These are phyloP conservation scores for Sporobolomyces pararoseus DNA, from an alignment of 768 basidiomycete species.

Conservation along the genomic window DNA sequence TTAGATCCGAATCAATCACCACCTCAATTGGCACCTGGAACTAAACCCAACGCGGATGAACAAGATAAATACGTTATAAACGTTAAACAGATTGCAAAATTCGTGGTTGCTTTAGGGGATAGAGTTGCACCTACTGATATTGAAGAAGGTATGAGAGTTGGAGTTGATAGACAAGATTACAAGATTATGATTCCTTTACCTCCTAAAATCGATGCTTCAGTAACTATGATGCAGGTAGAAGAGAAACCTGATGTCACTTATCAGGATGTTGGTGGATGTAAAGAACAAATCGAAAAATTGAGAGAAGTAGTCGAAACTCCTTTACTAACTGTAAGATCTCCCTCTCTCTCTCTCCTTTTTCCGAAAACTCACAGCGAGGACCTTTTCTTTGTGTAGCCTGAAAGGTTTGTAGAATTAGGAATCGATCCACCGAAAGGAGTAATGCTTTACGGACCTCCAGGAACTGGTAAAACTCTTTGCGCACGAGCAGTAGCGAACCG, in stretches of 20 bases:
- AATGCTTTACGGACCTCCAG: constrained; percentile 88
- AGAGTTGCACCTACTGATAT: constrained; percentile 96
- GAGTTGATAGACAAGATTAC: constrained; percentile 93
- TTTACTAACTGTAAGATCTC: constrained; percentile 70
- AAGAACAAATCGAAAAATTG: constrained; percentile 98
- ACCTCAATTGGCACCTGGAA: constrained; percentile 46
- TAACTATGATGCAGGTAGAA: constrained; percentile 99
- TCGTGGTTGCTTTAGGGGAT: constrained; percentile 94
- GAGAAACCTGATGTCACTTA: constrained; percentile 98
- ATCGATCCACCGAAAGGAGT: constrained; percentile 99
- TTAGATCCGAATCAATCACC: constrained; percentile 47
- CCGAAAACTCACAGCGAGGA: not conserved
- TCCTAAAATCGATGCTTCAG: constrained; percentile 97
- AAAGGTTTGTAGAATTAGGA: constrained; percentile 94
- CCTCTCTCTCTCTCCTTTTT: constrained; percentile 39
- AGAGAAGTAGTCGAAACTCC: constrained; percentile 97
- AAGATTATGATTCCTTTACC: constrained; percentile 98
- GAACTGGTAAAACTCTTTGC: constrained; percentile 96
- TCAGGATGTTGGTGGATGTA: constrained; percentile 95
- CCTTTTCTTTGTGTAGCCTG: constrained; percentile 63
- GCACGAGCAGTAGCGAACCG: constrained; percentile 97
- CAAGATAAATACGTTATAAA: constrained; percentile 99
- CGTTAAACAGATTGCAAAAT: constrained; percentile 99
- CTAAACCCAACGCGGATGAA: constrained; percentile 91
- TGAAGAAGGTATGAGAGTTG: constrained; percentile 99